A percentile compares a stretch with the other conserved stretches of the same genome.
Conservation (phyloP, 148 eudicot genomes). For the Rhododendron griersonianum region DNA sequence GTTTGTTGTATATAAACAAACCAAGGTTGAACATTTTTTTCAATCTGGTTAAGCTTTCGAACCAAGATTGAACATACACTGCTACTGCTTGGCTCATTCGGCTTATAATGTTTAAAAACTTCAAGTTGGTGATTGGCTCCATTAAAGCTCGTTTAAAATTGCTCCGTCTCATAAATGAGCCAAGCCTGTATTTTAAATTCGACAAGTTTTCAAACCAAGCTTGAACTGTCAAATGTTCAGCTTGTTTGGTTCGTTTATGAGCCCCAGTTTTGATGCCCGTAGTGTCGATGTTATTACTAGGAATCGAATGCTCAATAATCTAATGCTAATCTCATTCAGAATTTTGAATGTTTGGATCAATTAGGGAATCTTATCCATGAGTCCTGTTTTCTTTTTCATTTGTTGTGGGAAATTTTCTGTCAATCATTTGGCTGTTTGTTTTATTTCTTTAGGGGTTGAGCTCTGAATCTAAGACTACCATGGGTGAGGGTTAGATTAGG, state of each 20-base stretch:
- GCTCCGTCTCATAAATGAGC: not conserved
- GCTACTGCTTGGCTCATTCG: not conserved
- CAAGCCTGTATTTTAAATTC: not conserved
- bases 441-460: not conserved
- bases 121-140: not conserved
- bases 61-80: not conserved
- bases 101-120: not conserved
- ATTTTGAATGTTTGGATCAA: not conserved
- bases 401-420: not conserved
- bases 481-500: not conserved
- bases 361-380: not conserved
- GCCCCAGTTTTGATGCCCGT: not conserved
- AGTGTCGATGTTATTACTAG: not conserved
- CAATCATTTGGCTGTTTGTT: not conserved
- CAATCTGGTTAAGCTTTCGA: no score
- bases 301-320: not conserved
- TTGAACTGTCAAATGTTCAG: not conserved
- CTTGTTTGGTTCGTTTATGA: not conserved
- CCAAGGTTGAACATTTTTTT: no score
- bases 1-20: no score
- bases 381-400: not conserved
- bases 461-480: not conserved
- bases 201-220: not conserved
- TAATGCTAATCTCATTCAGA: not conserved
- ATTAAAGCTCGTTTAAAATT: no score